These are phyloP conservation scores for Trichoderma guizhouense DNA, from an alignment of 2,329 filamentous ascomycete species.

Conservation along the genomic window DNA sequence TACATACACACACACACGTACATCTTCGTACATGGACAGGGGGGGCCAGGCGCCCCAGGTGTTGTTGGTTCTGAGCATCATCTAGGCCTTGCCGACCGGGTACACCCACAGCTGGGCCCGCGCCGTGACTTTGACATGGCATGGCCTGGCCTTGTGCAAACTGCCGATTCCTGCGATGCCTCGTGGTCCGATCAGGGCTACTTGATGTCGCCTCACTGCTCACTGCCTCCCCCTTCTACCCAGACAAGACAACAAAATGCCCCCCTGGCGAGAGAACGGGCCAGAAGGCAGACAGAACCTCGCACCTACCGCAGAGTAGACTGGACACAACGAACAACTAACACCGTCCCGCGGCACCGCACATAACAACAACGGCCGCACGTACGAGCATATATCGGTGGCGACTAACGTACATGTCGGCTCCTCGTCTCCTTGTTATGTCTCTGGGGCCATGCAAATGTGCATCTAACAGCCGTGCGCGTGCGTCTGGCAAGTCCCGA, in stretches of 20 bases:
- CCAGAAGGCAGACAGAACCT: conserved; percentile 20
- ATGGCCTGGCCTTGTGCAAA: conserved; percentile 27
- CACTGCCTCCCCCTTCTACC: conserved; percentile 13
- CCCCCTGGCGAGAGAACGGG: conserved; percentile 17
- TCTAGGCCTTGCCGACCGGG: conserved; percentile 16
- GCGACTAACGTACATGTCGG: conserved; percentile 17
- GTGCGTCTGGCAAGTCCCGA: conserved; percentile 13
- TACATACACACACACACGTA: neutral
- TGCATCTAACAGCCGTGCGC: conserved; percentile 15
- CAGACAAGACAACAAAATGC: conserved; percentile 4
- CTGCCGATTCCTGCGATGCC: conserved; percentile 21
- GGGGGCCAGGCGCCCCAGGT: conserved; percentile 18
- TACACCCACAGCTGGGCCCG: conserved; percentile 11
- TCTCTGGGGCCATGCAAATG: conserved; percentile 1
- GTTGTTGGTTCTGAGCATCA: conserved; percentile 17
- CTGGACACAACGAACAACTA: conserved; percentile 6
- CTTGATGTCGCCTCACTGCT: conserved; percentile 22
- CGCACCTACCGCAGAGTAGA: conserved; percentile 17
- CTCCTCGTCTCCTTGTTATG: conserved; percentile 3
- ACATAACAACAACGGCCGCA: conserved; percentile 13
- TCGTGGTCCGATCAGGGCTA: conserved; percentile 27
- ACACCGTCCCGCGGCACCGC: conserved; percentile 9
- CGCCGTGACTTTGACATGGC: conserved; percentile 25
- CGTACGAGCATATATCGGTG: conserved; percentile 5
- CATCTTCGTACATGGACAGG: conserved; percentile 14